Evolutionary conservation across 768 basidiomycete genomes (phyloP).

Genomic region (Filobasidium wieringae): DNA sequence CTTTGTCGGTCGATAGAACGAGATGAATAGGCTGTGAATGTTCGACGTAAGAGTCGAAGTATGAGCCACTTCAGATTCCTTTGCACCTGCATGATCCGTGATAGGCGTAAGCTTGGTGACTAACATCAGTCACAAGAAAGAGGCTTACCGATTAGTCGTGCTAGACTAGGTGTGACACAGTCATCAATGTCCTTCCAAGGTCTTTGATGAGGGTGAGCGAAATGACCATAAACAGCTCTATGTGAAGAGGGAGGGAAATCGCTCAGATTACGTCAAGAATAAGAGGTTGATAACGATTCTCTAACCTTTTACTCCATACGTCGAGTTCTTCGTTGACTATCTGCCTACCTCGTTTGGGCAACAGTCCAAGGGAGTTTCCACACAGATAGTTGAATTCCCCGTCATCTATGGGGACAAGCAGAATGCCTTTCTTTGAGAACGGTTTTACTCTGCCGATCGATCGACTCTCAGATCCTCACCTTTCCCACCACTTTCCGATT

Average conservation of each 20-base stretch:
- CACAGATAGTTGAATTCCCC: conserved; percentile 61
- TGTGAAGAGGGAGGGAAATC: neutral
- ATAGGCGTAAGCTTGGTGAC: too few relatives aligned
- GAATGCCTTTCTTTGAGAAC: neutral
- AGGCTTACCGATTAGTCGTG: conserved; percentile 65
- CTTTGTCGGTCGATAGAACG: conserved; percentile 81
- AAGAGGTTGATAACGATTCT: neutral
- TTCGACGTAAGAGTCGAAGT: conserved; percentile 93
- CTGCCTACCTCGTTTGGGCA: conserved; percentile 59
- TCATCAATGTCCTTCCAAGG: conserved; percentile 73
- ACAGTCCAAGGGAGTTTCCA: conserved; percentile 84
- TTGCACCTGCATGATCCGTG: conserved; percentile 52
- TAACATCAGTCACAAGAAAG: too few relatives aligned
- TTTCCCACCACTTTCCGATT: conserved; percentile 30
- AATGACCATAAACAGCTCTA: conserved; percentile 81
- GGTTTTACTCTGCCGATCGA: neutral
- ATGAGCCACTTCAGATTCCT: conserved; percentile 79
- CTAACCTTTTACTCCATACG: conserved; percentile 60
- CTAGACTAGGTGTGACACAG: conserved; percentile 59
- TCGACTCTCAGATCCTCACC: conserved; percentile 18
- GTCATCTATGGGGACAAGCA: conserved; percentile 15
- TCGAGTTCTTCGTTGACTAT: conserved; percentile 70
- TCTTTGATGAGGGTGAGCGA: conserved; percentile 68
- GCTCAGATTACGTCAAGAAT: neutral
- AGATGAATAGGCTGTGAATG: conserved; percentile 85